A percentile compares a stretch with the other conserved stretches of the same genome.
These are phyloP conservation scores for Singerocomus inundabilis DNA, from an alignment of 1,284 basidiomycete species.

Conservation along the genomic window DNA sequence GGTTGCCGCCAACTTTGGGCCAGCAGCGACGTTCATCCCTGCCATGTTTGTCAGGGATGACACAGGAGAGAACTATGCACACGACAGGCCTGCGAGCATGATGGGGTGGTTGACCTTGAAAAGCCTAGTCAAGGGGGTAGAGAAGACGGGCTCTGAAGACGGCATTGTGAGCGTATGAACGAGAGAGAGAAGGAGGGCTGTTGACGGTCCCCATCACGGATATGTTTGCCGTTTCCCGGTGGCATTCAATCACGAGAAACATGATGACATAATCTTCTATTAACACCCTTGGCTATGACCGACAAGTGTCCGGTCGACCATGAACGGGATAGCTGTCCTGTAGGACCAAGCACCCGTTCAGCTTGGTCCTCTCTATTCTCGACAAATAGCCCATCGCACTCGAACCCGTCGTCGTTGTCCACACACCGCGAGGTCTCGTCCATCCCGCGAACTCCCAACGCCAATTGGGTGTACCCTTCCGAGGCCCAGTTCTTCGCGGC, in stretches of 20 bases:
- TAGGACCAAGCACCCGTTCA: slow-evolving; percentile 38
- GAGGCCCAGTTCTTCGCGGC: slow-evolving; percentile 96
- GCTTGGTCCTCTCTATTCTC: slow-evolving; percentile 53
- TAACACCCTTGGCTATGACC: slow-evolving; percentile 19
- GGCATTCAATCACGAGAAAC: no score
- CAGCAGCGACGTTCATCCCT: slow-evolving; percentile 86
- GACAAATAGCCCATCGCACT: slow-evolving; percentile 28
- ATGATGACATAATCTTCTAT: slow-evolving; percentile 26
- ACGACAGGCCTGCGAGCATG: slow-evolving; percentile 59
- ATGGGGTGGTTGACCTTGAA: slow-evolving; percentile 84
- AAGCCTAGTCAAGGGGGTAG: slow-evolving; percentile 62
- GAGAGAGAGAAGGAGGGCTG: not conserved
- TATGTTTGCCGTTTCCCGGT: no score
- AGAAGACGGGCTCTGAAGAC: slow-evolving; percentile 55
- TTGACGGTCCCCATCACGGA: no score
- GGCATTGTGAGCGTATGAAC: slow-evolving; percentile 42
- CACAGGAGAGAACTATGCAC: not conserved
- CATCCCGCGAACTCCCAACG: slow-evolving; percentile 73
- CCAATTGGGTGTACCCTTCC: slow-evolving; percentile 98
- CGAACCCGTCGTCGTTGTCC: slow-evolving; percentile 45
- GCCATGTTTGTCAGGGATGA: slow-evolving; percentile 1
- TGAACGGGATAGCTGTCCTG: slow-evolving; percentile 44
- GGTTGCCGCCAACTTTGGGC: slow-evolving; percentile 73
- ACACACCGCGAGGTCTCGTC: slow-evolving; percentile 81
- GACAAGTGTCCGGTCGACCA: slow-evolving; percentile 71